Conservation (phyloP, 2,329 filamentous ascomycete species). For the Teratosphaeriaceae sp. region DNA sequence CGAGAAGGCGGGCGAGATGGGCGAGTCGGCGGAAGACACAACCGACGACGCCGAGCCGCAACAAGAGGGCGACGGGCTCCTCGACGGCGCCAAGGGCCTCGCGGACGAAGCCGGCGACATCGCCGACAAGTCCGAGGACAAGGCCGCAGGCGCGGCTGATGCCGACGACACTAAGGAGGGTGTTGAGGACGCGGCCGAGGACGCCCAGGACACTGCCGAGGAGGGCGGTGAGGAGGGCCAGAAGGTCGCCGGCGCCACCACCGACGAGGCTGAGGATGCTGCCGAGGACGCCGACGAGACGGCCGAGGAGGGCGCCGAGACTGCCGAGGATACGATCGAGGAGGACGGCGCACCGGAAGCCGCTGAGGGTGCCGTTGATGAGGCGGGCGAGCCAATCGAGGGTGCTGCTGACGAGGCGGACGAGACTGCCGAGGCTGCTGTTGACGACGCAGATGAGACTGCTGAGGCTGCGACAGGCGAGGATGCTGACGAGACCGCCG, state of each 20-base stretch:
- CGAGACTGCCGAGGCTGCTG: constrained; percentile 22
- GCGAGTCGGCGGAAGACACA: constrained; percentile 1
- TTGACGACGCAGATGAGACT: constrained; percentile 23
- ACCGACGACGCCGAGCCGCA: constrained; percentile 15
- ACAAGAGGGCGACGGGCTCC: constrained; percentile 24
- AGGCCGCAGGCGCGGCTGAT: constrained; percentile 6
- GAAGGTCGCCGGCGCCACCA: constrained; percentile 26
- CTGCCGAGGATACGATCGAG: constrained; percentile 16
- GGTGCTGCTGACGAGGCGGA: constrained; percentile 13
- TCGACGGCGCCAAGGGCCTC: constrained; percentile 38
- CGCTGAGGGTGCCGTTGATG: constrained; percentile 17
- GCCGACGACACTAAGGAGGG: constrained; percentile 15
- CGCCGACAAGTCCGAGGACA: constrained; percentile 35
- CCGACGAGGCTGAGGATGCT: constrained; percentile 25
- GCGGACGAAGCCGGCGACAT: constrained; percentile 42
- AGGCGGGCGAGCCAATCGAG: constrained; percentile 18
- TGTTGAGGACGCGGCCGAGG: constrained; percentile 22
- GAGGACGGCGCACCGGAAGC: constrained; percentile 20
- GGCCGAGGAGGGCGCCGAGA: constrained; percentile 20
- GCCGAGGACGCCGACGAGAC: constrained; percentile 24
- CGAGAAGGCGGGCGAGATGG: constrained; percentile 6
- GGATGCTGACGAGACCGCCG: constrained; percentile 25
- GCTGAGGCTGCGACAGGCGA: constrained; percentile 24
- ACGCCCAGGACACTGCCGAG: constrained; percentile 25
- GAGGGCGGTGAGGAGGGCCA: constrained; percentile 27